These are phyloP conservation scores for Dactylis glomerata DNA, from an alignment of 176 grass and related monocot species.

Conservation along the genomic window DNA sequence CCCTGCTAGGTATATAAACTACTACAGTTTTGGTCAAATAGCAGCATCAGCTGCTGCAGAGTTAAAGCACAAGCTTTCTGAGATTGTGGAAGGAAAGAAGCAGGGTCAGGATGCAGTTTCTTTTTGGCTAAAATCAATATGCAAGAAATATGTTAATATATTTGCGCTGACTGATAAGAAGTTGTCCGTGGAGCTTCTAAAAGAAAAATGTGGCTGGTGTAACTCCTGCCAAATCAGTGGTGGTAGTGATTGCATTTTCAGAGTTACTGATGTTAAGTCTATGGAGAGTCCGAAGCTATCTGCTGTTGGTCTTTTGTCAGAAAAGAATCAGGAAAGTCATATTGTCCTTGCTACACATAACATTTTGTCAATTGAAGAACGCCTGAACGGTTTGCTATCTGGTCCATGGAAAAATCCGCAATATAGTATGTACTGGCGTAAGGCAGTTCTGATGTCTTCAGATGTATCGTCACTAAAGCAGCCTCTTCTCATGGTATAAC, in stretches of 20 bases:
- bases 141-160: slow-evolving; percentile 63
- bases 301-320: slow-evolving; percentile 32
- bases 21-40: slow-evolving; percentile 91
- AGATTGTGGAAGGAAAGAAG: slow-evolving; percentile 78
- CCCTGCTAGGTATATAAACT: slow-evolving; percentile 62
- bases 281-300: slow-evolving; percentile 31
- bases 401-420: slow-evolving; percentile 94
- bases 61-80: slow-evolving; percentile 54
- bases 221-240: slow-evolving; percentile 68
- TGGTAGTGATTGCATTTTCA: slow-evolving; percentile 74
- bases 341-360: slow-evolving; percentile 52
- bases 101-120: slow-evolving; percentile 47
- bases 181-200: slow-evolving; percentile 60
- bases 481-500: slow-evolving; percentile 70
- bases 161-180: slow-evolving; percentile 64
- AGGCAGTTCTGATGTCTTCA: slow-evolving; percentile 64
- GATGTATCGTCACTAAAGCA: slow-evolving; percentile 62
- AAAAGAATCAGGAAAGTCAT: slow-evolving; percentile 65
- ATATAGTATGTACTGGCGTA: slow-evolving; percentile 69
- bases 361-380: slow-evolving; percentile 80
- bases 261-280: slow-evolving; percentile 38
- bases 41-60: slow-evolving; percentile 77
- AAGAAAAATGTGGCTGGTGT: slow-evolving; percentile 99
- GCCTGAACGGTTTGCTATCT: slow-evolving; percentile 67
- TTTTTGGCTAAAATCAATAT: slow-evolving; percentile 63